Evolutionary conservation across 352 stramenopile species (phyloP).

Genomic region (Halophytophthora batemanensis): DNA sequence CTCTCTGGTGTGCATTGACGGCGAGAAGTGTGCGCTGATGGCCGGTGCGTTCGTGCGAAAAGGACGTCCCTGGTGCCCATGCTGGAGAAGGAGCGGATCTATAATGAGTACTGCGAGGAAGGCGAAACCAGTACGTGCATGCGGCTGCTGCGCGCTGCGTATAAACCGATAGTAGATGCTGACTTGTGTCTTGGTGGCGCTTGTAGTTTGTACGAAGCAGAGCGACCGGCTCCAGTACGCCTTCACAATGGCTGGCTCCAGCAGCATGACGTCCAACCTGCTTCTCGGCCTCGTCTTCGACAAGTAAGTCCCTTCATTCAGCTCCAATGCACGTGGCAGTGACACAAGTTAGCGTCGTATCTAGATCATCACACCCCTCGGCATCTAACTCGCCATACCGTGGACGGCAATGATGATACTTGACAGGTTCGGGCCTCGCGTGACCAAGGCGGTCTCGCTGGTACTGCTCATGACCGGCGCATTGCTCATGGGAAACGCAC

Average conservation of each 20-base stretch:
- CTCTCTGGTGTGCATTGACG: neutral
- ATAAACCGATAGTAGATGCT: neutral
- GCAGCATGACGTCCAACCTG: conserved; percentile 65
- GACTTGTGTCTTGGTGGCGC: neutral
- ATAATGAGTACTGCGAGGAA: conserved; percentile 44
- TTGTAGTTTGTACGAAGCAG: conserved; percentile 46
- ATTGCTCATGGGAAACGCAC: conserved; percentile 48
- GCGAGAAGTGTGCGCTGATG: conserved; percentile 2
- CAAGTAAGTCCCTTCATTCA: conserved; percentile 19
- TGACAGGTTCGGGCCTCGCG: conserved; percentile 46
- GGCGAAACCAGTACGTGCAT: conserved; percentile 34
- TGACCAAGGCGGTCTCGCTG: conserved; percentile 53
- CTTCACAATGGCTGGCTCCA: conserved; percentile 57
- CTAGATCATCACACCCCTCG: conserved; percentile 1
- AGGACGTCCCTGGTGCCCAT: conserved; percentile 61
- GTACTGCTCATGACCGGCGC: conserved; percentile 42
- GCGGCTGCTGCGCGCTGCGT: neutral
- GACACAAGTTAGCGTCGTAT: neutral
- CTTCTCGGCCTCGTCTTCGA: conserved; percentile 61
- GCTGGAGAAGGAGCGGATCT: conserved; percentile 55
- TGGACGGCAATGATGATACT: neutral
- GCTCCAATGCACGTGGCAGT: too few relatives aligned
- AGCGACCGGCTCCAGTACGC: conserved; percentile 56
- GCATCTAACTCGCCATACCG: neutral
- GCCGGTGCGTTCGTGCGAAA: conserved; percentile 1